Conservation (phyloP, 495 filamentous ascomycete species). For the Aspergillus panamensis region DNA sequence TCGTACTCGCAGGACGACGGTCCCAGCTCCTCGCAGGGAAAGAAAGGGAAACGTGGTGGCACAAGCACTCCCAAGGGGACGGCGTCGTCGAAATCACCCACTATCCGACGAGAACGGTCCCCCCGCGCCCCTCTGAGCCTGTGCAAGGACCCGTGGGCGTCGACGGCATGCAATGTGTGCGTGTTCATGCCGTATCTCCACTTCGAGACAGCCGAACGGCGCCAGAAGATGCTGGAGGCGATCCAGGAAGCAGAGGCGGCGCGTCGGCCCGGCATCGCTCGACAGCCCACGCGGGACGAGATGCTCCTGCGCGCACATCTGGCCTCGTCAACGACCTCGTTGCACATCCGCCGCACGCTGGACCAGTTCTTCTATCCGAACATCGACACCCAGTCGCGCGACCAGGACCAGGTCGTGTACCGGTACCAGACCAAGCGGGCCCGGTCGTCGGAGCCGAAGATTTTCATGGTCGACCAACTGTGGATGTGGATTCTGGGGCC, state of each 20-base stretch:
- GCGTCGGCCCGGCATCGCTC: slow-evolving; percentile 25
- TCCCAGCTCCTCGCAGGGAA: slow-evolving; percentile 26
- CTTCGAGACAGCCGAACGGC: slow-evolving; percentile 57
- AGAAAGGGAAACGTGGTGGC: slow-evolving; percentile 35
- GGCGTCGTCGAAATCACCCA: slow-evolving; percentile 31
- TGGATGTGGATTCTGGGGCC: slow-evolving; percentile 70
- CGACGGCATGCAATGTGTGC: slow-evolving; percentile 47
- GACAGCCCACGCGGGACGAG: slow-evolving; percentile 49
- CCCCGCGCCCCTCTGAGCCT: slow-evolving; percentile 24
- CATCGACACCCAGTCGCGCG: slow-evolving; percentile 63
- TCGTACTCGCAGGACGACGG: slow-evolving; percentile 37
- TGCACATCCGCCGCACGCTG: slow-evolving; percentile 65
- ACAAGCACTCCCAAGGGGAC: slow-evolving; percentile 39
- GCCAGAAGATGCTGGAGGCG: slow-evolving; percentile 57
- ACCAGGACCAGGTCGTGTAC: slow-evolving; percentile 68
- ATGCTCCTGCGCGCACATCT: slow-evolving; percentile 64
- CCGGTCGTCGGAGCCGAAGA: slow-evolving; percentile 52
- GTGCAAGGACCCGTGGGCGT: slow-evolving; percentile 30
- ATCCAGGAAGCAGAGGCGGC: slow-evolving; percentile 50
- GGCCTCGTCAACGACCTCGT: slow-evolving; percentile 47
- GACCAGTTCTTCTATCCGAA: slow-evolving; percentile 72
- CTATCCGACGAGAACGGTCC: slow-evolving; percentile 24
- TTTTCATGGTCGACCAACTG: slow-evolving; percentile 73
- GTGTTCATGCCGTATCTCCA: slow-evolving; percentile 69
- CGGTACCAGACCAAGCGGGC: slow-evolving; percentile 51